Evolutionary conservation across 345 rosid genomes (phyloP).

Genomic region (Syzygium grande): DNA sequence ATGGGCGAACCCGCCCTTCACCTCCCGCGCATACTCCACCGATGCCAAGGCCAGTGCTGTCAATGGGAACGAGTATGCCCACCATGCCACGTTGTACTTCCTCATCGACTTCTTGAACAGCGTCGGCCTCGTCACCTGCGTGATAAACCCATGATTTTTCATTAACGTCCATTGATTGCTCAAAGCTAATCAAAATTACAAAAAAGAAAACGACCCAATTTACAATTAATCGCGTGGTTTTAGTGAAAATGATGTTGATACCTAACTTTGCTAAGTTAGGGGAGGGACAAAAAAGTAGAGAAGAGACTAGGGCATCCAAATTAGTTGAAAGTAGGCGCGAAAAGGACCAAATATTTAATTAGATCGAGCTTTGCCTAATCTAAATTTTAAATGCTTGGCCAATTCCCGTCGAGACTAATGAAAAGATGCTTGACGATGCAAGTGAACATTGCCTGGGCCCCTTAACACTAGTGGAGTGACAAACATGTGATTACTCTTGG

Average conservation of each 20-base stretch:
- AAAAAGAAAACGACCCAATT: no score
- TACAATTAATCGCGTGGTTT: accelerated
- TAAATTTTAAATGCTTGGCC: background rate
- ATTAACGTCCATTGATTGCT: no score
- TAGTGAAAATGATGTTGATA: background rate
- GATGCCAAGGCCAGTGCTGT: conserved; percentile 27
- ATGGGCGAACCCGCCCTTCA: conserved; percentile 16
- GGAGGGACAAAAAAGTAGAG: background rate
- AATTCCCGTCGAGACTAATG: background rate
- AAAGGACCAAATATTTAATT: background rate
- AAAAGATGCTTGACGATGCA: background rate
- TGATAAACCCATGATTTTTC: background rate
- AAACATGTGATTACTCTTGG: background rate
- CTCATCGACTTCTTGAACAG: conserved; percentile 32
- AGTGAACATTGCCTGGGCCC: background rate
- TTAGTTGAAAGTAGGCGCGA: background rate
- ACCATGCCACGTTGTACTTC: conserved; percentile 29
- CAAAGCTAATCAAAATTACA: no score
- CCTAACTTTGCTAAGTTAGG: background rate
- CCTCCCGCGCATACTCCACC: conserved; percentile 16
- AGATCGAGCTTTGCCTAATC: background rate
- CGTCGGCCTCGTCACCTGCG: conserved; percentile 19
- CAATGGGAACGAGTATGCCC: conserved; percentile 39
- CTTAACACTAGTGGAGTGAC: background rate
- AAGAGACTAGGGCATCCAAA: background rate